Evolutionary conservation across 1,284 basidiomycete genomes (phyloP).

Genomic region (Melampsora larici-populina): DNA sequence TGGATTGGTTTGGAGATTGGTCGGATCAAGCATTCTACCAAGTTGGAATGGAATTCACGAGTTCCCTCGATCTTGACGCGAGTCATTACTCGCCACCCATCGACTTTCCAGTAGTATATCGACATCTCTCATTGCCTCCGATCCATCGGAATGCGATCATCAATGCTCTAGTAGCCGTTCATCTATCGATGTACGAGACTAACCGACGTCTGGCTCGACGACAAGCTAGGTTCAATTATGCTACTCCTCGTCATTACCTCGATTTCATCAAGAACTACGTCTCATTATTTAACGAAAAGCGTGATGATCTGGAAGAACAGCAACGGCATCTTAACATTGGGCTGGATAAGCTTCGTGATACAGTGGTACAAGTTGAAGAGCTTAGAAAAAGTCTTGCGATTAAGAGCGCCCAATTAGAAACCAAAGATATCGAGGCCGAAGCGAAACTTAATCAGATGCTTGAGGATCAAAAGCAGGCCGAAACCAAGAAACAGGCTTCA

Average conservation of each 20-base stretch:
- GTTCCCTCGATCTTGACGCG: slow-evolving; percentile 81
- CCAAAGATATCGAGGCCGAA: slow-evolving; percentile 91
- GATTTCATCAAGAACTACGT: slow-evolving; percentile 99
- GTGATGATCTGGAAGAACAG: slow-evolving; percentile 97
- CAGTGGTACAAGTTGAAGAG: slow-evolving; percentile 92
- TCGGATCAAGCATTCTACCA: slow-evolving; percentile 95
- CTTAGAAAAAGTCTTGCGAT: slow-evolving; percentile 90
- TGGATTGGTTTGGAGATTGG: slow-evolving; percentile 99
- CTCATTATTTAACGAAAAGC: slow-evolving; percentile 90
- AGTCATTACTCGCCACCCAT: slow-evolving; percentile 71
- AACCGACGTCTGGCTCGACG: slow-evolving; percentile 83
- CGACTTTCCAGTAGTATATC: slow-evolving; percentile 82
- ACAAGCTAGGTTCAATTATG: slow-evolving; percentile 89
- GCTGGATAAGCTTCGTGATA: slow-evolving; percentile 91
- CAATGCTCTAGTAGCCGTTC: slow-evolving; percentile 89
- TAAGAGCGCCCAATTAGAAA: slow-evolving; percentile 86
- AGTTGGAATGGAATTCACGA: slow-evolving; percentile 91
- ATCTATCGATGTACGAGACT: slow-evolving; percentile 82
- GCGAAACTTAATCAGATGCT: slow-evolving; percentile 98
- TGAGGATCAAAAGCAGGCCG: slow-evolving; percentile 94
- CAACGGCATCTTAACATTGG: slow-evolving; percentile 98
- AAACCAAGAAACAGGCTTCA: slow-evolving; percentile 94
- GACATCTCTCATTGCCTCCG: slow-evolving; percentile 74
- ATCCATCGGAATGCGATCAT: slow-evolving; percentile 80
- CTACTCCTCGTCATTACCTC: slow-evolving; percentile 96